Base-by-base conservation (phyloP, 345 rosid genomes). In the Gossypium ekmanianum region DNA sequence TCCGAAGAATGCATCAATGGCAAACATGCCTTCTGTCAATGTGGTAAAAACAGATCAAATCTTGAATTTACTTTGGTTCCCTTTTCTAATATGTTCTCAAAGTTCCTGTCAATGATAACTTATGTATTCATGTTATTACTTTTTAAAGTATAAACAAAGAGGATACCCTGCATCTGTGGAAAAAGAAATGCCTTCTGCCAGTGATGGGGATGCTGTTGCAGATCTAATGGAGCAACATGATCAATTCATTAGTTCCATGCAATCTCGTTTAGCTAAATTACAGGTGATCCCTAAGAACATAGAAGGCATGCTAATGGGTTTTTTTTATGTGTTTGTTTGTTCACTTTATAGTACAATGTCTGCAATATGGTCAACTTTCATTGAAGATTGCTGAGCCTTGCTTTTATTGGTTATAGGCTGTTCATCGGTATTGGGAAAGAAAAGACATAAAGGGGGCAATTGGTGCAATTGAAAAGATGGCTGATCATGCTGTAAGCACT, bases 221-320 rank as follows among this genome's bases (percentile, higher is more conserved):
- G 94, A 89, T 84, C 73, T 89, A 75, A 78, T 93, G 88, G 97
- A 83, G 81, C 88, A 84, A 16, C 99, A 91, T 84, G 88, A 84
- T 63, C 97, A 96, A 78, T 93, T 93, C 79, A 56, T 88, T 84
- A 86, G 94, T 92, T 87, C 92, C 54, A 89, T 96, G 97, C 94
- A 89, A 67, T 89, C 98, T 78, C 98, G 99, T 56, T 81, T 93
- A 62, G 87, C 92, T 20, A 96, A 90, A 84, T 83, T 96, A 86
- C 97, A 96, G 99, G 99, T 96, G 82, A 75, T 62, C 62, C 45
- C 34, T n/a, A 65, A 62, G 52, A 76, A 80, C 77, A 52, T 69
- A 74, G 44, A 77, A 70, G 59, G 68, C 68, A 68, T 72, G 66
- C 67, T 76, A 51, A 45, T 71, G 14, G 29, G 17, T 73, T 67